Evolutionary conservation across 2,329 filamentous ascomycete genomes (phyloP).

Genomic region (Pseudogymnoascus pannorum): DNA sequence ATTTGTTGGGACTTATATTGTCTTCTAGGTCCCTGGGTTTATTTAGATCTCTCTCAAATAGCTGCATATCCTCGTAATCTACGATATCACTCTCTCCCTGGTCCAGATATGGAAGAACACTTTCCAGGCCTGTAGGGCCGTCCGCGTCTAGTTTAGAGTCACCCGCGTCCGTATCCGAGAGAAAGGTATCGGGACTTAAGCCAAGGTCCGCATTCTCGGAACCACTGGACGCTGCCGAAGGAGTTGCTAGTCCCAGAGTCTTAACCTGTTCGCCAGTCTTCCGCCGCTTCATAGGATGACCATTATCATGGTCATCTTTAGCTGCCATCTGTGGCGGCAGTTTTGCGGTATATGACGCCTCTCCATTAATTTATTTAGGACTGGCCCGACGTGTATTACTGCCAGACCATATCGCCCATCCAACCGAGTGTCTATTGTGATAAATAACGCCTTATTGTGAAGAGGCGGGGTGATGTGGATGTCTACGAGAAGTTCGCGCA

Average conservation of each 20-base stretch:
- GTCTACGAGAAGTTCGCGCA: slow-evolving; percentile 1
- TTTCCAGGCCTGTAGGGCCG: slow-evolving; percentile 60
- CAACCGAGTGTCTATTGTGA: not conserved
- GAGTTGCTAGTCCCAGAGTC: not conserved
- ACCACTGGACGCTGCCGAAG: not conserved
- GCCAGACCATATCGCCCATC: not conserved
- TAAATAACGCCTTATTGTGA: not conserved
- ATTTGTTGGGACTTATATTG: slow-evolving; percentile 50
- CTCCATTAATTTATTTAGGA: not conserved
- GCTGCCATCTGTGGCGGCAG: not conserved
- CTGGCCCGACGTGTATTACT: not conserved
- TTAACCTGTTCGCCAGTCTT: not conserved
- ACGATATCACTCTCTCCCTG: slow-evolving; percentile 66
- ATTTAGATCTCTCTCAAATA: slow-evolving; percentile 31
- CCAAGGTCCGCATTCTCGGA: not conserved
- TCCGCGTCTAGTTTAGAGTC: slow-evolving; percentile 19
- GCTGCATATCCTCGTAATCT: slow-evolving; percentile 65
- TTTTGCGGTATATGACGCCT: not conserved
- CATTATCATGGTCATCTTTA: not conserved
- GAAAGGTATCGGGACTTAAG: not conserved
- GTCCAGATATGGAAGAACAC: slow-evolving; percentile 59
- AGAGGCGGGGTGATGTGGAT: not conserved
- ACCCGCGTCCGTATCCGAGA: not conserved
- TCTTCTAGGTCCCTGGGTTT: slow-evolving; percentile 36
- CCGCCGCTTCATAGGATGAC: not conserved